Percentiles rank a stretch among this genome's conserved stretches.
Evolutionary conservation across 805 yeast species (phyloP).

Genomic region (Zygotorulaspora danielsina): DNA sequence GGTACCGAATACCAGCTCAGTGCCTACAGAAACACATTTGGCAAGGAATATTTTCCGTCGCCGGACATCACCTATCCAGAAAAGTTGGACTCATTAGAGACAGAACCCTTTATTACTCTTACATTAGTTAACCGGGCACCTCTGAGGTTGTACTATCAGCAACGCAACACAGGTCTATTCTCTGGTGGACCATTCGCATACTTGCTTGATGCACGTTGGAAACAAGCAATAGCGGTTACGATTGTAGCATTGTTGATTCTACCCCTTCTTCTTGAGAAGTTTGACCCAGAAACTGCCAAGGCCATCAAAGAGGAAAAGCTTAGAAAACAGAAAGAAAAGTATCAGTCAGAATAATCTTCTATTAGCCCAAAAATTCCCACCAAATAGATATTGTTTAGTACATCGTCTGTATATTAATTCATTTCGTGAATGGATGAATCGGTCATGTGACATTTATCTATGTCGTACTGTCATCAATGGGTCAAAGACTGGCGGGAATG

Average conservation of each 20-base stretch:
- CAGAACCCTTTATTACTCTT: slow-evolving; percentile 24
- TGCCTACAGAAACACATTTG: slow-evolving; percentile 33
- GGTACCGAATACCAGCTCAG: slow-evolving; percentile 16
- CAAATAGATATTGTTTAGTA: background rate
- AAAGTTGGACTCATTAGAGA: slow-evolving; percentile 20
- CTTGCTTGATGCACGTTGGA: slow-evolving; percentile 38
- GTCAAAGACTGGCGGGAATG: background rate
- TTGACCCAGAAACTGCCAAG: slow-evolving; percentile 41
- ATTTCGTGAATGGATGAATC: no score
- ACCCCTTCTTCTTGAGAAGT: slow-evolving; percentile 38
- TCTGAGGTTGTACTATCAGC: slow-evolving; percentile 33
- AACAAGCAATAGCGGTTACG: slow-evolving; percentile 33
- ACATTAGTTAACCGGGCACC: slow-evolving; percentile 30
- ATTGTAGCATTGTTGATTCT: slow-evolving; percentile 25
- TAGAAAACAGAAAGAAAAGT: slow-evolving; percentile 27
- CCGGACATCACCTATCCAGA: slow-evolving; percentile 33
- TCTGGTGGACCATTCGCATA: slow-evolving; percentile 38
- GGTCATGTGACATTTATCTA: slow-evolving; percentile 7
- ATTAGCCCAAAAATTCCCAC: background rate
- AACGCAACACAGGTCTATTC: slow-evolving; percentile 34
- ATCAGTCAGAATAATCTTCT: slow-evolving; percentile 6
- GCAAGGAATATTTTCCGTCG: slow-evolving; percentile 36
- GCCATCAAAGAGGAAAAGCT: slow-evolving; percentile 33
- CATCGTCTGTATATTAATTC: background rate
- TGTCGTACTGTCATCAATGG: no score